Evolutionary conservation across 202 grass and related monocot species (phyloP).

Genomic region (Elaeis oleifera): DNA sequence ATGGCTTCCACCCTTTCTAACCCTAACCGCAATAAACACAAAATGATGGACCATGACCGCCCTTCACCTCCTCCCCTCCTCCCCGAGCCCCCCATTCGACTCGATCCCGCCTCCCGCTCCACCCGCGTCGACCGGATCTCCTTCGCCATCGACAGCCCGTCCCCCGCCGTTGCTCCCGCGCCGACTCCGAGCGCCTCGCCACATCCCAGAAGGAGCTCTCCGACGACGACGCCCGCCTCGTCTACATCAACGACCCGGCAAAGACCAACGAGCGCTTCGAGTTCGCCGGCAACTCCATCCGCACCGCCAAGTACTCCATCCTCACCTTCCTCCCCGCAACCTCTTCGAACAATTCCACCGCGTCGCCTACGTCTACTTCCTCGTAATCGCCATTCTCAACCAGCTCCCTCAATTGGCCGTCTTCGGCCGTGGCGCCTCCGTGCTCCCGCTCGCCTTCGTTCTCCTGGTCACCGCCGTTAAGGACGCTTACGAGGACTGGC

Average conservation of each 20-base stretch:
- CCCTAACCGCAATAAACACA: no score
- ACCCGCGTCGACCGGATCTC: neutral
- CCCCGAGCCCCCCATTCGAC: neutral
- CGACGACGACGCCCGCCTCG: conserved; percentile 56
- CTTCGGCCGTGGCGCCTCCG: conserved; percentile 17
- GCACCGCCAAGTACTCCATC: conserved; percentile 80
- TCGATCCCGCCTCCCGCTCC: neutral
- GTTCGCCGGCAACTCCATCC: conserved; percentile 61
- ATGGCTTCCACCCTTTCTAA: no score
- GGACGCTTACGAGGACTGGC: conserved; percentile 27
- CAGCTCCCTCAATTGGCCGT: conserved; percentile 61
- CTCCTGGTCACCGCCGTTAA: conserved; percentile 27
- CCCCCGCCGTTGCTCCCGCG: conserved; percentile 34
- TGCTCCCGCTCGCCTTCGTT: conserved; percentile 18
- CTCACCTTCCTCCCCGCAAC: conserved; percentile 83
- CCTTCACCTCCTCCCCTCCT: neutral
- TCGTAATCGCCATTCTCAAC: conserved; percentile 78
- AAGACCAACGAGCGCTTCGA: conserved; percentile 48
- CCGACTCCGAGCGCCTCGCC: conserved; percentile 41
- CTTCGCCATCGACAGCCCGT: no score
- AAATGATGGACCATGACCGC: neutral
- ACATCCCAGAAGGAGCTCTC: conserved; percentile 60
- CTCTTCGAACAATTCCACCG: conserved; percentile 97
- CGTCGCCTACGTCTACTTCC: conserved; percentile 89
- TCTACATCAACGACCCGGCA: conserved; percentile 47